phyloP scores from a whole-genome alignment of 2,329 filamentous ascomycete genomes.

The Ophiostoma tasmaniense region DNA sequence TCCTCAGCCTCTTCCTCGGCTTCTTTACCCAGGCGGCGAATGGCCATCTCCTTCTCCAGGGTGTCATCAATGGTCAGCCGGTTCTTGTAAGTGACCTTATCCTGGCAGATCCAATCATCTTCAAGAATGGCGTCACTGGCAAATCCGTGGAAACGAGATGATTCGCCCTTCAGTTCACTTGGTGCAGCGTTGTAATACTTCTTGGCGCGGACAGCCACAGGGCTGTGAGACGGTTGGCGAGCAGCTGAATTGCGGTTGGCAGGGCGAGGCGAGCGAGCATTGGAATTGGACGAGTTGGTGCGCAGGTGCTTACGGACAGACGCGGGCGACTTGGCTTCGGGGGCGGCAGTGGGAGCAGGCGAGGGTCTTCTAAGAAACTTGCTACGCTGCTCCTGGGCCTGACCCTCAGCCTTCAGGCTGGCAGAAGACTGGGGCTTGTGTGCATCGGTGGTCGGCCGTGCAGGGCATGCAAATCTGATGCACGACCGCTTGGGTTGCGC shows the following conservation, averaged over 20 bases:
- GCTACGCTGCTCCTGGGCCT: not conserved
- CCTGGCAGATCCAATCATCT: slow-evolving; percentile 81
- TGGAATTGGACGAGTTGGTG: slow-evolving; percentile 12
- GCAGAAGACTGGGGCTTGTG: slow-evolving; percentile 27
- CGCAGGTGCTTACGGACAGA: slow-evolving; percentile 23
- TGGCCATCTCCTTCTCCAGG: slow-evolving; percentile 78
- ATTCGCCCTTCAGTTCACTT: slow-evolving; percentile 44
- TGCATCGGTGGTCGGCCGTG: slow-evolving; percentile 39
- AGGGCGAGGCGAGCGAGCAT: slow-evolving; percentile 15
- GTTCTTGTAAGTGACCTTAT: slow-evolving; percentile 53
- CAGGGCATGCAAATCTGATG: slow-evolving; percentile 70
- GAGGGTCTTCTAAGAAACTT: slow-evolving; percentile 20
- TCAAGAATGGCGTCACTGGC: slow-evolving; percentile 72
- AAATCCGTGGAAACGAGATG: slow-evolving; percentile 78
- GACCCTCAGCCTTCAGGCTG: slow-evolving; percentile 2
- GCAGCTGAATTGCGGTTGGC: slow-evolving; percentile 26
- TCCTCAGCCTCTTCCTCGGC: slow-evolving; percentile 77
- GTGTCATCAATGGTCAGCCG: slow-evolving; percentile 77
- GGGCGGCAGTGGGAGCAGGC: slow-evolving; percentile 15
- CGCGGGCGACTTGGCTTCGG: slow-evolving; percentile 28
- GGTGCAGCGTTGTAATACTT: slow-evolving; percentile 45
- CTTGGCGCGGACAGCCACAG: slow-evolving; percentile 31
- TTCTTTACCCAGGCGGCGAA: slow-evolving; percentile 78
- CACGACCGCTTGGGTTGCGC: slow-evolving; percentile 45
- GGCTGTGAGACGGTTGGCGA: slow-evolving; percentile 33